A percentile compares a stretch with the other conserved stretches of the same genome.
These are phyloP conservation scores for Lasiosphaeria hispida DNA, from an alignment of 495 filamentous ascomycete species.

Conservation along the genomic window DNA sequence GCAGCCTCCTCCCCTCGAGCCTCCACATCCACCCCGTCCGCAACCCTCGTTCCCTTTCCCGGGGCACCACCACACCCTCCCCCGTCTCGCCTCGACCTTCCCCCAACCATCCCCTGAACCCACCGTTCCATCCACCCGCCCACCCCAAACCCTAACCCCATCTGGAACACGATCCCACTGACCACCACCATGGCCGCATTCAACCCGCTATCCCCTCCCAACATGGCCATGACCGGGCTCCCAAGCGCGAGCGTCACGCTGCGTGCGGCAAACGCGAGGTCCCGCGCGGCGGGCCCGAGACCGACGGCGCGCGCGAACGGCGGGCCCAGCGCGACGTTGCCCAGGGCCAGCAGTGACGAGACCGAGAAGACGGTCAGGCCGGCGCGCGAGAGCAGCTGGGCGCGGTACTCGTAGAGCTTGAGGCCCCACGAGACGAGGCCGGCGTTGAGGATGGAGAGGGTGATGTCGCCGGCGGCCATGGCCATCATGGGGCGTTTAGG, in stretches of 20 bases:
- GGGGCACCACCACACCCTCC: too few relatives aligned
- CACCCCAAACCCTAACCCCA: constrained; percentile 33
- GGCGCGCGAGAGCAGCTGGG: constrained; percentile 37
- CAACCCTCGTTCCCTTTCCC: background rate
- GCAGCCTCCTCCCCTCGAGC: background rate
- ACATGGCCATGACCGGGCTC: constrained; percentile 35
- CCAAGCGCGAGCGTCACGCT: constrained; percentile 45
- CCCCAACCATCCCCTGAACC: background rate
- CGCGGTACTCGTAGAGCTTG: constrained; percentile 48
- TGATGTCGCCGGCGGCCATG: constrained; percentile 45
- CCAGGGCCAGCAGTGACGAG: constrained; percentile 29
- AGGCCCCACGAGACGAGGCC: constrained; percentile 47
- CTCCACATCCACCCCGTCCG: constrained; percentile 1
- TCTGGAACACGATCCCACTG: constrained; percentile 46
- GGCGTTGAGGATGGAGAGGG: constrained; percentile 41
- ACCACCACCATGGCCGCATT: constrained; percentile 47
- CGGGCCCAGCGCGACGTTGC: constrained; percentile 38
- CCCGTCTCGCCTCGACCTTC: background rate
- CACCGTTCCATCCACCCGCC: constrained; percentile 37
- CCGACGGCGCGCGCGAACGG: constrained; percentile 34
- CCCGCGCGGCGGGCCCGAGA: constrained; percentile 27
- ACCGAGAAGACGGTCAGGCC: constrained; percentile 37
- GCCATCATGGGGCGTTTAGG: background rate
- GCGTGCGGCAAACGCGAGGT: constrained; percentile 44
- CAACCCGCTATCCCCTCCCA: constrained; percentile 41